phyloP scores from a whole-genome alignment of 768 basidiomycete species.

The Lepiota brunneoincarnata region DNA sequence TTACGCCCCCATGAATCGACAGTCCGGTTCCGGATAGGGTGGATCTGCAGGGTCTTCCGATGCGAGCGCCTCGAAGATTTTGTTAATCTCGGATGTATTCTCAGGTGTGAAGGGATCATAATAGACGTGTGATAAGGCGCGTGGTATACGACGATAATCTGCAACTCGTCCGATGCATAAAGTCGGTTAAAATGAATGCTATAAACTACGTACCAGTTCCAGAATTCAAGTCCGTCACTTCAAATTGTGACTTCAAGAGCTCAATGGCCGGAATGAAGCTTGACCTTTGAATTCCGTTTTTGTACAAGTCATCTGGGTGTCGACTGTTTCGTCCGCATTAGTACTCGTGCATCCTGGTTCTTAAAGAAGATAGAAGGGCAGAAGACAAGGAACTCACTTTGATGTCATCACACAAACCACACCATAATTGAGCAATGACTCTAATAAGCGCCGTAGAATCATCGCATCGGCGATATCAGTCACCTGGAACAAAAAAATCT shows the following conservation, averaged over 20 bases:
- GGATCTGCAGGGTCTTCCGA: conserved; percentile 51
- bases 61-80: conserved; percentile 78
- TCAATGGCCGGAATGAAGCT: conserved; percentile 96
- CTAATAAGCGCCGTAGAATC: conserved; percentile 90
- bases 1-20: conserved; percentile 91
- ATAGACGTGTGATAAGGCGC: conserved; percentile 92
- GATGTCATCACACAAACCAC: conserved; percentile 96
- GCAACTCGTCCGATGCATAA: conserved; percentile 6
- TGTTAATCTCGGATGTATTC: conserved; percentile 68
- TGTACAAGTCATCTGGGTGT: conserved; percentile 95
- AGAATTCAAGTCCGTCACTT: conserved; percentile 93
- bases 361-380: neutral
- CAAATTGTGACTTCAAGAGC: conserved; percentile 81
- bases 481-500: conserved; percentile 44
- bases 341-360: neutral
- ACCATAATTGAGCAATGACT: conserved; percentile 81
- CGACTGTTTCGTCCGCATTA: conserved; percentile 54
- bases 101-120: conserved; percentile 73
- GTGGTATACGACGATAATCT: conserved; percentile 95
- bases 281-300: conserved; percentile 95
- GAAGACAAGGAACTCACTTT: conserved; percentile 58
- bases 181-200: conserved; percentile 3
- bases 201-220: conserved; percentile 68
- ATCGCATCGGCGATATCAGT: conserved; percentile 98
- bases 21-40: conserved; percentile 55